Evolutionary conservation across 305 asterid genomes (phyloP).

Genomic region (Solanum hybrid): DNA sequence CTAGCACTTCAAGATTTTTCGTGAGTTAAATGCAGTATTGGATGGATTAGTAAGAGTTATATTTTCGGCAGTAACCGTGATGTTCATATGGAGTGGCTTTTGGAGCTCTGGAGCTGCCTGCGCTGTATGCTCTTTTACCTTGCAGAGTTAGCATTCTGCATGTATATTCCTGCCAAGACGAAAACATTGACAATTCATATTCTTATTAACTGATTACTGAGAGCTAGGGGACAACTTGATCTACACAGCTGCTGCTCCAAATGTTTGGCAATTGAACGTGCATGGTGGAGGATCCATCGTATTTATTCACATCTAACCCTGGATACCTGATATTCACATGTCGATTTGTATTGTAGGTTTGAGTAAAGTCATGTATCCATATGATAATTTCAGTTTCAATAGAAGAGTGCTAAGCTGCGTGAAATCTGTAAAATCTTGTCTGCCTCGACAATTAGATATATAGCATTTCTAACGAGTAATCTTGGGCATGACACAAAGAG

Average conservation of each 20-base stretch:
- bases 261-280: neutral
- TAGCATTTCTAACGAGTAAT: neutral
- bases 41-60: constrained; percentile 14
- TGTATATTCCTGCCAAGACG: constrained; percentile 27
- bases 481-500: neutral
- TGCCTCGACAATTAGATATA: neutral
- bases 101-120: constrained; percentile 17
- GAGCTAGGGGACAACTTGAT: constrained; percentile 17
- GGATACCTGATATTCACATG: neutral
- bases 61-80: constrained; percentile 12
- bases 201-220: constrained; percentile 28
- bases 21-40: constrained; percentile 26
- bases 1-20: constrained; percentile 82
- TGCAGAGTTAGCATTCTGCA: constrained; percentile 16
- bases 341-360: constrained; percentile 5
- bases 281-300: constrained; percentile 7
- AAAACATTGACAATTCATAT: constrained; percentile 32
- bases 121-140: neutral
- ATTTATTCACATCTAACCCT: constrained; percentile 7
- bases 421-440: constrained; percentile 4
- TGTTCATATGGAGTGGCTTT: constrained; percentile 17
- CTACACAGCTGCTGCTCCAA: constrained; percentile 8
- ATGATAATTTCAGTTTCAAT: neutral
- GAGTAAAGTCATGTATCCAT: neutral
- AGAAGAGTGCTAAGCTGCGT: neutral